Conservation (phyloP, 805 yeast species). For the Saccharomycopsis guyanensis region DNA sequence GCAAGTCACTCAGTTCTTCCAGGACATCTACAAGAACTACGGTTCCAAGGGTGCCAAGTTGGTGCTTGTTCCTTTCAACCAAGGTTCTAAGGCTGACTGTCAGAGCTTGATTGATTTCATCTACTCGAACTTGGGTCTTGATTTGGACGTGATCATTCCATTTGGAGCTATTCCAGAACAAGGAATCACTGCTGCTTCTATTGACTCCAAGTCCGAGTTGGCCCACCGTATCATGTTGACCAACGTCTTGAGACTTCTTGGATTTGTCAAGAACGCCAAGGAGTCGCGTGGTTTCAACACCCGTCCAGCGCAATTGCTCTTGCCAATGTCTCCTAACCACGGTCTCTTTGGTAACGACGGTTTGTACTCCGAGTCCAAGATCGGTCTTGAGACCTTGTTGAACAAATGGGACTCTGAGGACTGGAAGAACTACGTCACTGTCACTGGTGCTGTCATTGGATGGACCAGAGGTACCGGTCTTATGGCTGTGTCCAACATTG, state of each 20-base stretch:
- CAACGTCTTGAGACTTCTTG: slow-evolving; percentile 85
- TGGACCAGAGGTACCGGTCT: slow-evolving; percentile 99
- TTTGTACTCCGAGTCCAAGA: slow-evolving; percentile 94
- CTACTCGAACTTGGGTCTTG: slow-evolving; percentile 75
- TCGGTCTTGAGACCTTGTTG: slow-evolving; percentile 90
- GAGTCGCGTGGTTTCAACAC: slow-evolving; percentile 71
- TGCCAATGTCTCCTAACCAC: slow-evolving; percentile 97
- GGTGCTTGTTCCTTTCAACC: slow-evolving; percentile 97
- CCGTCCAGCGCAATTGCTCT: slow-evolving; percentile 95
- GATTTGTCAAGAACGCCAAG: slow-evolving; percentile 82
- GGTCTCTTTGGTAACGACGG: slow-evolving; percentile 99
- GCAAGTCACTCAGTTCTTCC: slow-evolving; percentile 92
- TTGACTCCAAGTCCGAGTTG: slow-evolving; percentile 92
- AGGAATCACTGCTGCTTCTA: slow-evolving; percentile 88
- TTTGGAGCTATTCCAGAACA: slow-evolving; percentile 99
- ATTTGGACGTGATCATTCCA: slow-evolving; percentile 90
- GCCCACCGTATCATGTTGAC: slow-evolving; percentile 99
- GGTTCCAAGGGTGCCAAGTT: slow-evolving; percentile 91
- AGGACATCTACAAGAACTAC: slow-evolving; percentile 80
- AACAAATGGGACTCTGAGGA: slow-evolving; percentile 99
- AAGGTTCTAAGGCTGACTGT: slow-evolving; percentile 93
- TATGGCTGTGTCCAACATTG: slow-evolving; percentile 94
- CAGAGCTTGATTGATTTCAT: slow-evolving; percentile 78
- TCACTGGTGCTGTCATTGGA: slow-evolving; percentile 98
- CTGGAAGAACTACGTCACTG: slow-evolving; percentile 89